Evolutionary conservation across 2,329 filamentous ascomycete species (phyloP).

Genomic region (Penicillium olsonii): DNA sequence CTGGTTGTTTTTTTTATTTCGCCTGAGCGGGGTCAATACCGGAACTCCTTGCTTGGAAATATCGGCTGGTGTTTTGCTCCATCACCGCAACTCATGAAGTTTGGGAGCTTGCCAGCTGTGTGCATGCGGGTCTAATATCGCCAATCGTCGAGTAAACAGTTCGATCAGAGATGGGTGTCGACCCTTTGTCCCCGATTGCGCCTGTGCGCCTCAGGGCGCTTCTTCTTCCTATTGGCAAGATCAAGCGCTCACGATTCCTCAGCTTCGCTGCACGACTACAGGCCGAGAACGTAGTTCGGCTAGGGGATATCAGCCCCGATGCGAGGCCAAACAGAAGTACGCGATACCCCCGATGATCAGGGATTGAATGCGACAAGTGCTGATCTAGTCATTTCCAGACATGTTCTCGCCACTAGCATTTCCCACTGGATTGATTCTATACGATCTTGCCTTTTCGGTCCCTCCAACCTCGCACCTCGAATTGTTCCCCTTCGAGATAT

Average conservation of each 20-base stretch:
- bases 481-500: conserved; percentile 85
- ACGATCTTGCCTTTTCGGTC: conserved; percentile 79
- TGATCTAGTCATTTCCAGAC: conserved; percentile 55
- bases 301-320: conserved; percentile 86
- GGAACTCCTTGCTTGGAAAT: background rate
- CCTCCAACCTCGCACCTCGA: conserved; percentile 78
- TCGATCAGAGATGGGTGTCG: conserved; percentile 71
- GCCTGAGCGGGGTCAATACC: background rate
- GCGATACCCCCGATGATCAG: conserved; percentile 26
- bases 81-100: conserved; percentile 21
- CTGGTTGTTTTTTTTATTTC: conserved; percentile 2
- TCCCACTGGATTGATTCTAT: conserved; percentile 81
- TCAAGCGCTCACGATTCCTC: conserved; percentile 78
- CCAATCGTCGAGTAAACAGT: conserved; percentile 33
- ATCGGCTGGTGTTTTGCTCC: background rate
- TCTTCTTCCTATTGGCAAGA: conserved; percentile 81
- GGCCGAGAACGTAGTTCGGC: conserved; percentile 75
- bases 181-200: conserved; percentile 86
- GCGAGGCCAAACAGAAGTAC: conserved; percentile 81
- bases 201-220: conserved; percentile 88
- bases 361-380: conserved; percentile 9
- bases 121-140: conserved; percentile 38
- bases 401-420: conserved; percentile 93
- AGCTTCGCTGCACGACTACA: conserved; percentile 77
- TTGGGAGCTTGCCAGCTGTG: conserved; percentile 21